These are phyloP conservation scores for Candida parachauliodes DNA, from an alignment of 805 yeast genomes.

Conservation along the genomic window DNA sequence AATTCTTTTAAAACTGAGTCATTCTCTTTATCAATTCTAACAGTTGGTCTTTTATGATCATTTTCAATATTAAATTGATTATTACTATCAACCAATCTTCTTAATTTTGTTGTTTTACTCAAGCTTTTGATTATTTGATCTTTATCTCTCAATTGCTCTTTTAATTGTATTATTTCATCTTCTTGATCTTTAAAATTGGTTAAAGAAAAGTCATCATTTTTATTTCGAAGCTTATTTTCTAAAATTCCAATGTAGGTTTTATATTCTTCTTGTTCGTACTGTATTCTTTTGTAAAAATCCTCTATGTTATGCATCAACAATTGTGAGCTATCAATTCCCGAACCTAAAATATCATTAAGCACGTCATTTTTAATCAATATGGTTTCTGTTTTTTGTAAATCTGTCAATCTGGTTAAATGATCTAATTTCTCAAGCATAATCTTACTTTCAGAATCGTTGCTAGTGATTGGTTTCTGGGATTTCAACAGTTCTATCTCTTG, in stretches of 20 bases:
- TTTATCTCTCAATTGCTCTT: conserved; percentile 62
- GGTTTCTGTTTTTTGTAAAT: conserved; percentile 54
- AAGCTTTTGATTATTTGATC: conserved; percentile 76
- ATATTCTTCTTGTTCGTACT: conserved; percentile 54
- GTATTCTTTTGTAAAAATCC: conserved; percentile 44
- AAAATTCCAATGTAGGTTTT: conserved; percentile 57
- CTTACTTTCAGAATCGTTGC: conserved; percentile 48
- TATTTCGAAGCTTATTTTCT: conserved; percentile 48
- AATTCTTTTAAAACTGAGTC: conserved; percentile 17
- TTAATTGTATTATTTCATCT: conserved; percentile 64
- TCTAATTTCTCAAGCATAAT: conserved; percentile 65
- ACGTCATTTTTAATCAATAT: conserved; percentile 57
- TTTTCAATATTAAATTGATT: neutral
- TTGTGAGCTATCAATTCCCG: conserved; percentile 38
- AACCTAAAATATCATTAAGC: conserved; percentile 53
- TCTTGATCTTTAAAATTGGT: conserved; percentile 53
- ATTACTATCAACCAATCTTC: conserved; percentile 40
- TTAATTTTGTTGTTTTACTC: conserved; percentile 58
- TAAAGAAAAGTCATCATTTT: conserved; percentile 20
- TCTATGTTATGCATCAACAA: conserved; percentile 45
- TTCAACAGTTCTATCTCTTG: conserved; percentile 45
- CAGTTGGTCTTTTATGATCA: conserved; percentile 1
- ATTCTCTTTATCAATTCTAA: conserved; percentile 13
- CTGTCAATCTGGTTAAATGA: conserved; percentile 63
- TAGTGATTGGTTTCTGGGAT: neutral